phyloP scores from a whole-genome alignment of 2,329 filamentous ascomycete genomes.

The Chaetomium sp. region DNA sequence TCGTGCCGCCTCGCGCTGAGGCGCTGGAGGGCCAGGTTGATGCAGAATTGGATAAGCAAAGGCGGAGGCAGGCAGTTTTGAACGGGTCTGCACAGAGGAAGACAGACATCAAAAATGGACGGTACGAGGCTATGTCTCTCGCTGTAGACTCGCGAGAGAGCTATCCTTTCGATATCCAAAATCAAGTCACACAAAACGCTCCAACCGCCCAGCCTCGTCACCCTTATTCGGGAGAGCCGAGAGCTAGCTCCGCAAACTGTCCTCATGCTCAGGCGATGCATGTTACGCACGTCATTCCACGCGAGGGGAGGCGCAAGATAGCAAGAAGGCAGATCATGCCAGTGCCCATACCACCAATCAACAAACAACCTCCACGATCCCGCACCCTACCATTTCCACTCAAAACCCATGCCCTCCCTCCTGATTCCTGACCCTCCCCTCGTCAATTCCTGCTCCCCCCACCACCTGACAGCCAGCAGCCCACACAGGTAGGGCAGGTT shows the following conservation, averaged over 20 bases:
- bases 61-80: background rate
- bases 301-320: background rate
- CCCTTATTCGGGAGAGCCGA: background rate
- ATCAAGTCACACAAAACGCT: background rate
- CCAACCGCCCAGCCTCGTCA: background rate
- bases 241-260: background rate
- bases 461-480: background rate
- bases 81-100: background rate
- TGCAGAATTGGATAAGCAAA: constrained; percentile 15
- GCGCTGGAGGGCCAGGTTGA: constrained; percentile 34
- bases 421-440: background rate
- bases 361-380: background rate
- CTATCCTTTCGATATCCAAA: background rate
- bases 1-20: constrained; percentile 32
- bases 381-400: background rate
- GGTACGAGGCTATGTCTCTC: background rate
- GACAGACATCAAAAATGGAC: background rate
- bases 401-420: background rate
- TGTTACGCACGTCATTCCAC: background rate
- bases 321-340: background rate
- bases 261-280: background rate
- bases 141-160: background rate
- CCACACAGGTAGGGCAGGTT: background rate
- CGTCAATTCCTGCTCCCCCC: background rate
- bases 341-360: background rate